Base-by-base conservation (phyloP, 2,329 filamentous ascomycete genomes). In the Cercospora zeina region DNA sequence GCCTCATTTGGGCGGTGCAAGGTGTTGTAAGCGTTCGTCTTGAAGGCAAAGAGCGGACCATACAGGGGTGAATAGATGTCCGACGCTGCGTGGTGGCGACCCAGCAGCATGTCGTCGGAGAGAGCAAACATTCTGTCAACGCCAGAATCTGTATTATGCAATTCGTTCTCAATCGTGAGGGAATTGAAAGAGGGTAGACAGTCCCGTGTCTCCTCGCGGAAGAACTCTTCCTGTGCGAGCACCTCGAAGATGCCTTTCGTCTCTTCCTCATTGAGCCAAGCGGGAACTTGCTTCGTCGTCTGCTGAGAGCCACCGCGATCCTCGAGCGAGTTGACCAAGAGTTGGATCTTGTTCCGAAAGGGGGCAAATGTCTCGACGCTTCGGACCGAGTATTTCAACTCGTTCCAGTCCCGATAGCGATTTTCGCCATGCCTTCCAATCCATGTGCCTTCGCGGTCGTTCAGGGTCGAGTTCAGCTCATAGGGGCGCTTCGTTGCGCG, bases 241-340 rank as follows among this genome's bases (percentile, higher is more conserved):
- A 59, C 47, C 11, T 59, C 57, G 13, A 59, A 59, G 1, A 31
- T 39, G 14, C 30, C 36, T 27, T 14, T 24, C 9, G 16, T 7
- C 31, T 39, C 54, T 3, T 16, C 11, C 3, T 27, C 14, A 9
- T 58, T 19, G 1, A 59, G 57, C 57, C 57, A 59, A 3, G 21
- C 19, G 7, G 57, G 57, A n/a, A 54, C 10, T 34, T 59, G 57
- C 21, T 59, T 59, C 2, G 19, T 27, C n/a, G 45, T 16, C 27
- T 16, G 11, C 5, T 10, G 45, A 39, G 36, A 39, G 14, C 1
- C 14, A 11, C 30, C n/a, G 2, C 13, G 8, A 19, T 34, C 33
- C 5, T 34, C 13, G 16, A 59, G 50, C 10, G 59, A 49, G 13
- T 56, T 61, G 16, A 57, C 59, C 78, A 61, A 31, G 1, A 61